Evolutionary conservation across 1,284 basidiomycete species (phyloP).

Genomic region (Marasmius fiardii): DNA sequence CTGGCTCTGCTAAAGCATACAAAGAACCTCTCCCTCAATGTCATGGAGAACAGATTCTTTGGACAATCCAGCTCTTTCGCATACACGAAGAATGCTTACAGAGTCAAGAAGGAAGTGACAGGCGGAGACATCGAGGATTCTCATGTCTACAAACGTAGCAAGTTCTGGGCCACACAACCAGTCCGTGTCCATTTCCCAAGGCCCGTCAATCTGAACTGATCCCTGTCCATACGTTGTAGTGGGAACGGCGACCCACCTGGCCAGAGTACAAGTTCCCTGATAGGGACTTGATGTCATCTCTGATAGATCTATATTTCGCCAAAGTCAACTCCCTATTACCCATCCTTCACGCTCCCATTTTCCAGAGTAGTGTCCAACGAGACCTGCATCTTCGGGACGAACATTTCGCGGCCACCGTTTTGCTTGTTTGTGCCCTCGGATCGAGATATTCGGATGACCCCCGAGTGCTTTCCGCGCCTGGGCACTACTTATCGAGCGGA

Average conservation of each 20-base stretch:
- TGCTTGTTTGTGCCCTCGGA: constrained; percentile 47
- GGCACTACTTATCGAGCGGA: constrained; percentile 32
- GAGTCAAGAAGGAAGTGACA: background rate
- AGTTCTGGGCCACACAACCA: background rate
- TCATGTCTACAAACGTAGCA: constrained; percentile 1
- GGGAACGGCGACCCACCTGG: background rate
- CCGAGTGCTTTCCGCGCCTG: constrained; percentile 30
- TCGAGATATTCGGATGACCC: constrained; percentile 44
- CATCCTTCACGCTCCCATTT: constrained; percentile 43
- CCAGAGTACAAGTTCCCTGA: constrained; percentile 22
- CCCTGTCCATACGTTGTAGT: background rate
- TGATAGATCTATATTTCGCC: constrained; percentile 46
- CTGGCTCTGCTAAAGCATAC: background rate
- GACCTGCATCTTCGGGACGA: constrained; percentile 34
- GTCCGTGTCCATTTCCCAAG: background rate
- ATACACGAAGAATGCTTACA: background rate
- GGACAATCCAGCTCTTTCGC: background rate
- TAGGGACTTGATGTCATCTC: constrained; percentile 31
- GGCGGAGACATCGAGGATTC: background rate
- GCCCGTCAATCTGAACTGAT: background rate
- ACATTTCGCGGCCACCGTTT: constrained; percentile 41
- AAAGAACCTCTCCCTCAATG: constrained; percentile 3
- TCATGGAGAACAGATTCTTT: constrained; percentile 2
- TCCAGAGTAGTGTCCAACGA: constrained; percentile 34
- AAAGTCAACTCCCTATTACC: constrained; percentile 36